Evolutionary conservation across 2,329 filamentous ascomycete species (phyloP).

Genomic region (Geosmithia putterillii): DNA sequence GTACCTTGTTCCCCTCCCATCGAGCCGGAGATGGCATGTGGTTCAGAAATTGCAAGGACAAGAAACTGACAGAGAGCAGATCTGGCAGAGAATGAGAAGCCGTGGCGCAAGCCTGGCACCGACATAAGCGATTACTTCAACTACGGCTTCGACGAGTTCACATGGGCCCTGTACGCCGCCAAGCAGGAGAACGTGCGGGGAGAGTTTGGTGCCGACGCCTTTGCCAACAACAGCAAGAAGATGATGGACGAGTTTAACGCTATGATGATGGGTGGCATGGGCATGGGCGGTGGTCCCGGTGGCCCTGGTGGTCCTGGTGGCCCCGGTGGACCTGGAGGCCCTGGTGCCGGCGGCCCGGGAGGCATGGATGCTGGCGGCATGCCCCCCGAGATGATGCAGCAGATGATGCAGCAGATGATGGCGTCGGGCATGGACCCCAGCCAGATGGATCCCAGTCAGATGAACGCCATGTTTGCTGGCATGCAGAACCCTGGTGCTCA

Average conservation of each 20-base stretch:
- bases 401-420: slow-evolving; percentile 62
- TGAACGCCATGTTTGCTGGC: slow-evolving; percentile 46
- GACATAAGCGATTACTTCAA: slow-evolving; percentile 98
- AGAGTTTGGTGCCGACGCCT: slow-evolving; percentile 58
- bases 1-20: slow-evolving; percentile 18
- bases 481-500: slow-evolving; percentile 35
- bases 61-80: slow-evolving; percentile 26
- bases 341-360: slow-evolving; percentile 16
- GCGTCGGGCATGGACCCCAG: slow-evolving; percentile 50
- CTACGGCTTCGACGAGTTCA: slow-evolving; percentile 97
- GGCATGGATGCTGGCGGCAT: slow-evolving; percentile 48
- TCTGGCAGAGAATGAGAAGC: slow-evolving; percentile 73
- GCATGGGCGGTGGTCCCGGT: slow-evolving; percentile 21
- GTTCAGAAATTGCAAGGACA: too few relatives aligned
- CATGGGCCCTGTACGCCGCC: slow-evolving; percentile 86
- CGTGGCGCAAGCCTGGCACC: slow-evolving; percentile 88
- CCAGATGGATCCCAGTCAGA: slow-evolving; percentile 50
- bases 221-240: slow-evolving; percentile 61
- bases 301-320: slow-evolving; percentile 17
- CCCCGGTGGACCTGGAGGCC: slow-evolving; percentile 23
- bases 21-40: not conserved
- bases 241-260: slow-evolving; percentile 58
- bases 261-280: slow-evolving; percentile 48
- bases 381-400: slow-evolving; percentile 51
- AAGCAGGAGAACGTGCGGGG: slow-evolving; percentile 73